Evolutionary conservation across 306 rosid species (phyloP), one percentile per base, ranked within the genome.

Genomic region (Quillaja saponaria): DNA sequence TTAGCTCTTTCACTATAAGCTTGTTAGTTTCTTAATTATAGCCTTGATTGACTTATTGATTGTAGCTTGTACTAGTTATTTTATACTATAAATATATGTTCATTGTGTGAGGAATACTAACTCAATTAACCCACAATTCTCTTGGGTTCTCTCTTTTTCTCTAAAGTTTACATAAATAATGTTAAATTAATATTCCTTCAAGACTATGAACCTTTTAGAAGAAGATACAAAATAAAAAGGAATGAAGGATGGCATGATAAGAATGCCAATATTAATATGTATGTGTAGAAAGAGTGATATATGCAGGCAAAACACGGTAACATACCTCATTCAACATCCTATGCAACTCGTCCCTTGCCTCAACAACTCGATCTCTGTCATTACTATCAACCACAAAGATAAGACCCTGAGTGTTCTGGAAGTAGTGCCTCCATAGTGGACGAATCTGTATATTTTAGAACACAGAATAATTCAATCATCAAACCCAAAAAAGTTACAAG

Each of bases 321-420:
- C 19, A 49, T 84, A 85, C 97, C 96, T 88, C 97, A 69, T 91
- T 91, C 87, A 91, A 79, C 97, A 91, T 91, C 73, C 97, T 76
- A 80, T 91, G 97, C 83, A 91, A 80, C 74, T 91, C 97, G 82
- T 91, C 97, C 79, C 96, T 88, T 63, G 97, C 97, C 82, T 91
- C 97, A 45, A 88, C 90, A 67, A 85, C 85, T 52, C 97, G 87
- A 77, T 88, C 97, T 76, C 96, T 85, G 49, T 91, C 97, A 68
- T 91, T 91, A 82, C 96, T 87, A 79, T 91, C 97, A 72, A 91
- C 97, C 81, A 91, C 96, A 77, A 91, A 91, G 61, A 91, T 88
- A 61, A 88, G 96, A 67, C 97, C 96, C 77, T 91, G 97, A 1
- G 97, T 91, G 81, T 87, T 91, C 91, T 91, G 97, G 90, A 91